Conservation (phyloP, 2,329 filamentous ascomycete species). For the Westerdykella aurantiaca region DNA sequence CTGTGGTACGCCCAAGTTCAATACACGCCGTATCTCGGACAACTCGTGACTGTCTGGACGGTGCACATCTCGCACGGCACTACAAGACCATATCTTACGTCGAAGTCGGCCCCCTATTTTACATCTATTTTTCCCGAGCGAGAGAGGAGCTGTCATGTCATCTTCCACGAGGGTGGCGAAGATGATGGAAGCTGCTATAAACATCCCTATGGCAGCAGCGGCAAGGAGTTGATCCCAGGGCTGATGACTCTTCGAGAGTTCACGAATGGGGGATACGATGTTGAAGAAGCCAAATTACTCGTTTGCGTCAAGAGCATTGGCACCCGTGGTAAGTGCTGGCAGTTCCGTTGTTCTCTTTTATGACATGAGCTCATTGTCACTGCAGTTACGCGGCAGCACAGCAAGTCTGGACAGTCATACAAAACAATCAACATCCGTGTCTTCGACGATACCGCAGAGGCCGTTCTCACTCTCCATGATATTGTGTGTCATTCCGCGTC, state of each 20-base stretch:
- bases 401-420: conserved; percentile 44
- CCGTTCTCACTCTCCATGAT: conserved; percentile 52
- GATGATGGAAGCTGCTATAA: conserved; percentile 43
- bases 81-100: conserved; percentile 38
- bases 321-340: conserved; percentile 44
- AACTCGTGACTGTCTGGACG: conserved; percentile 53
- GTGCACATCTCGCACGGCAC: conserved; percentile 48
- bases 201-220: conserved; percentile 42
- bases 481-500: conserved; percentile 43
- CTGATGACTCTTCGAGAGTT: conserved; percentile 56
- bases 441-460: conserved; percentile 54
- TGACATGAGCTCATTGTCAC: not conserved
- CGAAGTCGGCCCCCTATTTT: conserved; percentile 44
- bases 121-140: conserved; percentile 56
- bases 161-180: conserved; percentile 47
- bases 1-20: conserved; percentile 45
- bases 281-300: conserved; percentile 47
- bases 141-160: conserved; percentile 49
- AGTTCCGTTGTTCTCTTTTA: not conserved
- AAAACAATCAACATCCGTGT: conserved; percentile 48
- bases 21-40: conserved; percentile 47
- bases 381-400: conserved; percentile 13
- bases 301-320: conserved; percentile 56
- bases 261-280: conserved; percentile 50
- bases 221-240: conserved; percentile 36